phyloP scores from a whole-genome alignment of 2,329 filamentous ascomycete species.

The Lecanosticta acicola region DNA sequence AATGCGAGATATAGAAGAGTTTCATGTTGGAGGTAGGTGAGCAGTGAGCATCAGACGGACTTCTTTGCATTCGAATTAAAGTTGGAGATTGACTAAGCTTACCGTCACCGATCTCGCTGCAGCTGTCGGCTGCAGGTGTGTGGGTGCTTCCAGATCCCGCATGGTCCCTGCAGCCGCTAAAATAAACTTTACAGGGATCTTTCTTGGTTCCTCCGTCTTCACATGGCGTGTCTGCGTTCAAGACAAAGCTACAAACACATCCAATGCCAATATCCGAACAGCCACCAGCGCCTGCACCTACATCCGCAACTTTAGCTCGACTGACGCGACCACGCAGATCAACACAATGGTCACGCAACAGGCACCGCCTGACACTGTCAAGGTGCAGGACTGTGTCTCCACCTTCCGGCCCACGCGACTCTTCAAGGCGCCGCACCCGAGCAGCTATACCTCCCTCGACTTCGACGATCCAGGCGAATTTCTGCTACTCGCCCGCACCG shows the following conservation, averaged over 20 bases:
- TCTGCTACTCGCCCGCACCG: slow-evolving; percentile 82
- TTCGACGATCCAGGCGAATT: slow-evolving; percentile 95
- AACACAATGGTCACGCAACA: slow-evolving; percentile 22
- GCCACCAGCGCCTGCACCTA: too few species aligned
- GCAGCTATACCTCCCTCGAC: slow-evolving; percentile 80
- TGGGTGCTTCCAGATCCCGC: not conserved
- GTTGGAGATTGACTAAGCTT: not conserved
- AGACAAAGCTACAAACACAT: not conserved
- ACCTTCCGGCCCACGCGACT: slow-evolving; percentile 65
- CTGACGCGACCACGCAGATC: too few species aligned
- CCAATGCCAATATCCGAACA: too few species aligned
- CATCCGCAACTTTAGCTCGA: too few species aligned
- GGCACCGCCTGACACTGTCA: slow-evolving; percentile 38
- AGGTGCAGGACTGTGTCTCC: slow-evolving; percentile 70
- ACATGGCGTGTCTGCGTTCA: not conserved
- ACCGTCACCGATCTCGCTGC: not conserved
- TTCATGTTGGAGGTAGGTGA: too few species aligned
- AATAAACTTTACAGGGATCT: not conserved
- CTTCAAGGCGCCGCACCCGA: slow-evolving; percentile 45
- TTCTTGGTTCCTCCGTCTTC: not conserved
- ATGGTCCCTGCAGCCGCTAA: not conserved
- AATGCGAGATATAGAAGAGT: too few species aligned
- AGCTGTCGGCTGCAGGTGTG: not conserved
- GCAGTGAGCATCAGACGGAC: too few species aligned
- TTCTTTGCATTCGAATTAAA: too few species aligned